Base-by-base conservation (phyloP, 176 grass and related monocot genomes). In the Alloteropsis semialata region DNA sequence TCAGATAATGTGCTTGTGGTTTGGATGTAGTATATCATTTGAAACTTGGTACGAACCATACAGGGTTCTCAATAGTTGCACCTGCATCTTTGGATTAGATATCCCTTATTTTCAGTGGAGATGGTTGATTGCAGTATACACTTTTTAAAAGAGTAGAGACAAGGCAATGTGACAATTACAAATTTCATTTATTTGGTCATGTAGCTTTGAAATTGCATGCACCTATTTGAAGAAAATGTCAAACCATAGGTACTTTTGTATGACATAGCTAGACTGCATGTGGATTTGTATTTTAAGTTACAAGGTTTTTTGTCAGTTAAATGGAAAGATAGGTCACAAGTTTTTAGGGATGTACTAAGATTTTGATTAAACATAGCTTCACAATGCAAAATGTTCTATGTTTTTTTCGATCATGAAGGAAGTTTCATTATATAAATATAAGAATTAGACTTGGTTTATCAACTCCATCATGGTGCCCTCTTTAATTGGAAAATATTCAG, bases 401-500 rank as follows among this genome's bases (percentile, higher is more conserved):
- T 74, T 74, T 72, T 49, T 79, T 79, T n/a, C 10, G 54, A 50
- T 41, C 3, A 6, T 29, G 22, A 48, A 46, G 33, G 64, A 50
- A 38, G 18, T 64, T 75, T 48, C 70, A 58, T 36, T 19, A 22
- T 65, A 16, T 67, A 57, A 9, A n/a, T 63, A 72, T 64, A 60
- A 77, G 75, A 61, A 18, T 61, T 77, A 48, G n/a, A 46, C 5
- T 42, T 70, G 64, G 15, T 65, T 66, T 87, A 27, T 44, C 58
- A 83, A 76, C n/a, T 59, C 45, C 64, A 4, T 74, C 74, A 24
- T 62, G 41, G 36, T 44, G 10, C 46, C 14, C 72, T 22, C 30
- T 43, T 70, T 76, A 42, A 56, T 75, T 82, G 65, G 51, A 56
- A 24, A 74, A 71, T 76, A 18, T 88, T 60, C 78, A 97, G 95